phyloP scores from a whole-genome alignment of 1,139 yeast species.

The Protomyces gravidus region DNA sequence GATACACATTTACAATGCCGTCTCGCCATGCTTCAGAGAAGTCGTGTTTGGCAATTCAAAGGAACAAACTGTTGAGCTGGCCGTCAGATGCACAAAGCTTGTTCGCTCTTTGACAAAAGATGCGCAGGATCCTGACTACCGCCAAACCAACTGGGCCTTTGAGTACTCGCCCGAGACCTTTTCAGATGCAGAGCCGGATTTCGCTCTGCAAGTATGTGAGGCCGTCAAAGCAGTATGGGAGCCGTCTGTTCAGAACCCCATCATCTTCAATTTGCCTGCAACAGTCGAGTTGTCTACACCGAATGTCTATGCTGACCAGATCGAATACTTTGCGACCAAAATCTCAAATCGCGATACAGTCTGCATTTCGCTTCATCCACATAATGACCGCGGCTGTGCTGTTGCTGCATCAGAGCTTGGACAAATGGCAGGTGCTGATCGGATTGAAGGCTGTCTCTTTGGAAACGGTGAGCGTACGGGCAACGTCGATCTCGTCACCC shows the following conservation, averaged over 20 bases:
- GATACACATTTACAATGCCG: slow-evolving; percentile 85
- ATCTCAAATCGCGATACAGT: slow-evolving; percentile 80
- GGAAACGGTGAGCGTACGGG: slow-evolving; percentile 99
- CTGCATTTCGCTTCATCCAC: slow-evolving; percentile 87
- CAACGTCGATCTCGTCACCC: slow-evolving; percentile 88
- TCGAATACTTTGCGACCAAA: slow-evolving; percentile 77
- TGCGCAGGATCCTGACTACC: slow-evolving; percentile 57
- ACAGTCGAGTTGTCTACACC: slow-evolving; percentile 97
- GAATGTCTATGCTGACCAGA: slow-evolving; percentile 92
- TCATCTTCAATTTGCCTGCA: slow-evolving; percentile 93
- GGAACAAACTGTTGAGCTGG: slow-evolving; percentile 73
- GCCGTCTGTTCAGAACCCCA: slow-evolving; percentile 75
- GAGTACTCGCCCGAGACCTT: slow-evolving; percentile 96
- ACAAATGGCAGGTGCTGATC: slow-evolving; percentile 90
- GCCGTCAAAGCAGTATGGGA: slow-evolving; percentile 95
- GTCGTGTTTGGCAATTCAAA: slow-evolving; percentile 83
- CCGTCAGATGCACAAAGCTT: slow-evolving; percentile 74
- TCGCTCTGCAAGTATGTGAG: slow-evolving; percentile 79
- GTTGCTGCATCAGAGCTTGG: slow-evolving; percentile 97
- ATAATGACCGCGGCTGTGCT: slow-evolving; percentile 96
- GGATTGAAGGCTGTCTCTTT: slow-evolving; percentile 95
- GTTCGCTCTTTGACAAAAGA: slow-evolving; percentile 85
- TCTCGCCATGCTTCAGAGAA: slow-evolving; percentile 84
- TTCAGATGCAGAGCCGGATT: slow-evolving; percentile 81
- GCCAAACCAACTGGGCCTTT: slow-evolving; percentile 75